Evolutionary conservation across 176 grass and related monocot species (phyloP), one percentile per base, ranked within the genome.

Genomic region (Eleusine coracana): DNA sequence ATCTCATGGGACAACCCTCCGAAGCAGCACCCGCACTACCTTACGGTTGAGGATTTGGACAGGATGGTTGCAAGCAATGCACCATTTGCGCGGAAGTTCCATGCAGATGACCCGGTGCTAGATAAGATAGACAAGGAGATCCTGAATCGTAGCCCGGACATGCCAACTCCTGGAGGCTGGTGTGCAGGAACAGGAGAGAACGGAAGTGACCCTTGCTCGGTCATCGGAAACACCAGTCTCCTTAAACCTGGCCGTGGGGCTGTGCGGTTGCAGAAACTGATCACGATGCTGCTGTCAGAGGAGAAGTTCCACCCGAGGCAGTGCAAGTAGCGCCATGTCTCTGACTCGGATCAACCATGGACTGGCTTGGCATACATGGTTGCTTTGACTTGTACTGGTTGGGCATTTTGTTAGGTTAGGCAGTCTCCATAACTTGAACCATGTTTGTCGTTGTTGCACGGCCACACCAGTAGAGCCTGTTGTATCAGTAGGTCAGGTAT

Each of bases 1-100:
- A 92, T 92, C 56, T 36, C 87, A 12, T 92, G 90, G 90, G 90
- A 92, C 83, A 92, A 92, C 80, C 90, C 90, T 31, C 90, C 83
- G 1, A 92, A 92, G 80, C 90, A 92, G 77, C 90, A 92, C 61
- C 90, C 90, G 0, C 90, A 92, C 77, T 92, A 89, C 77, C 84
- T 89, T 10, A 90, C 85, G 1, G 6, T 82, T 0, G 75, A 84
- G 0, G 87, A 92, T 68, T 68, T 87, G 73, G 77, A 83, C 68
- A 27, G 87, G 3, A 92, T 92, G 87, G 41, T 92, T 10, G 84
- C 82, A 34, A 87, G 87, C 0, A 75, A 87, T 10, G 87, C 91
- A 0, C 91, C 91, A 0, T 90, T 92, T 6, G 91, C 87, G 25
- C 80, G 91, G 14, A 92, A 92, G 77, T 92, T 92, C 70, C 87